These are phyloP conservation scores for Exobasidium cylindrosporum DNA, from an alignment of 1,284 basidiomycete species.

Conservation along the genomic window DNA sequence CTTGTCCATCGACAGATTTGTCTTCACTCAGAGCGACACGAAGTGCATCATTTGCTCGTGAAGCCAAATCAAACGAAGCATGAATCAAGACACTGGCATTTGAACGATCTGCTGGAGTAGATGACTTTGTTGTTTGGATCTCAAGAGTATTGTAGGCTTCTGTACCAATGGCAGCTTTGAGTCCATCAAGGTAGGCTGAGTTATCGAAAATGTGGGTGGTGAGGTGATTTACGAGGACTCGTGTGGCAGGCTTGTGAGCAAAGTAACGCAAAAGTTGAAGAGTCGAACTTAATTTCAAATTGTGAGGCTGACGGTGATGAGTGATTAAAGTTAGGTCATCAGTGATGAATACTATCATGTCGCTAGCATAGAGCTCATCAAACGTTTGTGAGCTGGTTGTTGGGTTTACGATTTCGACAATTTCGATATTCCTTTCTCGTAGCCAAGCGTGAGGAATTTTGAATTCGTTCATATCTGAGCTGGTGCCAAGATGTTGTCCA, in stretches of 20 bases:
- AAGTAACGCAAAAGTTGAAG: conserved; percentile 5
- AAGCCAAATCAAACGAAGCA: conserved; percentile 1
- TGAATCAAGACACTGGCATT: background rate
- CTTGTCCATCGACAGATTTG: background rate
- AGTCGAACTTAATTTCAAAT: background rate
- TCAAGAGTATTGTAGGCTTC: background rate
- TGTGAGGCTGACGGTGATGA: background rate
- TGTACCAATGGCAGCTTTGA: background rate
- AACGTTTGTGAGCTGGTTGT: background rate
- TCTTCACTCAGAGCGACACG: conserved; percentile 6
- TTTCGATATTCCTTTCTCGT: background rate
- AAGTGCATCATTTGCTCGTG: conserved; percentile 5
- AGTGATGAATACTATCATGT: conserved; percentile 1
- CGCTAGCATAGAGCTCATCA: conserved; percentile 2
- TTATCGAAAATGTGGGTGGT: background rate
- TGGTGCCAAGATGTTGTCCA: background rate
- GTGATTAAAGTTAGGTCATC: background rate
- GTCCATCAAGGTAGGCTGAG: background rate
- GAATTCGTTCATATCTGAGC: background rate
- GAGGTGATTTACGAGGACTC: conserved; percentile 8
- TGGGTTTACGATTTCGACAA: conserved; percentile 2
- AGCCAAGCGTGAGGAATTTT: background rate
- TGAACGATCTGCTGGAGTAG: background rate
- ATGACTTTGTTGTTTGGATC: background rate
- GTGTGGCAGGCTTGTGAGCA: conserved; percentile 5